phyloP scores from a whole-genome alignment of 805 yeast genomes.

The Ogataea kodamae region DNA sequence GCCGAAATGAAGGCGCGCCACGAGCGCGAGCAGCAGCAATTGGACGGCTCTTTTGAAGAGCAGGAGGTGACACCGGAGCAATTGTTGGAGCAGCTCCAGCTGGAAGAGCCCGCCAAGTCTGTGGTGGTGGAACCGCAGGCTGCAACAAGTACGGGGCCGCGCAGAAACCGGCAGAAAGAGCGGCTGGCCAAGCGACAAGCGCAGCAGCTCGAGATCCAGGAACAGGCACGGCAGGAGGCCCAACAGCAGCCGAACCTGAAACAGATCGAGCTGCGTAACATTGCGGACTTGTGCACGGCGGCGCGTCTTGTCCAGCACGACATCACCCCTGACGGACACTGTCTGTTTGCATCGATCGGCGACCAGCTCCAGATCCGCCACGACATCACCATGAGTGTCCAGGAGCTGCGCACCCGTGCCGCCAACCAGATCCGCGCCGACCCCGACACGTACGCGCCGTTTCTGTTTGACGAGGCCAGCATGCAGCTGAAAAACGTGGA shows the following conservation, averaged over 20 bases:
- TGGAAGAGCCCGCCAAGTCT: constrained; percentile 32
- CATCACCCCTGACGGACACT: constrained; percentile 89
- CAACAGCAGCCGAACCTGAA: constrained; percentile 60
- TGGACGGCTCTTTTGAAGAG: constrained; percentile 9
- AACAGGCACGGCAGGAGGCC: constrained; percentile 73
- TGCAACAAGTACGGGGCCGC: constrained; percentile 30
- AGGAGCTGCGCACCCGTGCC: constrained; percentile 59
- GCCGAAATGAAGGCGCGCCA: constrained; percentile 53
- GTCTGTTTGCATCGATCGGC: constrained; percentile 79
- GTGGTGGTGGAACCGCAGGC: constrained; percentile 14
- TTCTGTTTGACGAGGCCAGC: constrained; percentile 75
- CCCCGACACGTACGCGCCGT: constrained; percentile 74
- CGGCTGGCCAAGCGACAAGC: constrained; percentile 73
- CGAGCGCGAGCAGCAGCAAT: constrained; percentile 42
- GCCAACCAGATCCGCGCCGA: constrained; percentile 63
- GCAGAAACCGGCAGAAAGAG: constrained; percentile 82
- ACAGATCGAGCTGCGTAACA: constrained; percentile 65
- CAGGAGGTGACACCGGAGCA: constrained; percentile 64
- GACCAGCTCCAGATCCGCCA: constrained; percentile 70
- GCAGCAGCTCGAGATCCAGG: constrained; percentile 55
- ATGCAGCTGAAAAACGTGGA: constrained; percentile 60
- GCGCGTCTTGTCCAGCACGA: constrained; percentile 56
- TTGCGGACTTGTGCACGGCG: constrained; percentile 49
- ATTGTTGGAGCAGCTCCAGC: constrained; percentile 55
- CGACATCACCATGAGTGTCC: constrained; percentile 35